Base-by-base conservation (phyloP, 805 yeast genomes). In the Cephaloascus albidus region DNA sequence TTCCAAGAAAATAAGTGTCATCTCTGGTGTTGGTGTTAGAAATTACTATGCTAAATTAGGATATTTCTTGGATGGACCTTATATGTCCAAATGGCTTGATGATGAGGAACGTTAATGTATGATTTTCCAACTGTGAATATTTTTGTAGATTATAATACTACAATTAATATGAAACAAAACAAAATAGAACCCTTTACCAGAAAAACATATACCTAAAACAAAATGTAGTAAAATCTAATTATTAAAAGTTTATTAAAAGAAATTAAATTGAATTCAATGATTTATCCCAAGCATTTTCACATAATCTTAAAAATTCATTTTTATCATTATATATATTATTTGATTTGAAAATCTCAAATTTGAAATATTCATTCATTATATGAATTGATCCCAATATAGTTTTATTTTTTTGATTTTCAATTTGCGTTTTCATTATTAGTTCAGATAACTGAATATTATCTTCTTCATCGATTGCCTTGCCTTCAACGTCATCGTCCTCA, bases 21-120 rank as follows among this genome's bases (percentile, higher is more conserved):
- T 93, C 49, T 81, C 94, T 27, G 98, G 98, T 48, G 97, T 93
- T 33, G 98, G 98, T 48, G 98, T 93, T 31, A 75, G 98, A 57
- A 93, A 90, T 58, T 93, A 93, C 63, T 93, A 93, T 53, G 90
- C 87, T 15, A 83, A 86, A 52, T 69, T 93, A 44, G 98, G 98
- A 3, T 93, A 93, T 61, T 75, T 72, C 46, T 68, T 93, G 44
- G 98, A 93, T 53, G 98, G 98, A 2, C 97, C 97, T 14, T 93
- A 73, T 61, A 93, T 93, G 98, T 89, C 97, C n/a, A 93, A 64
- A 46, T 39, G 27, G 40, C 48, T 55, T 8, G 28, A 23, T 23
- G 12, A n/a, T n/a, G n/a, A 23, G 12, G 28, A 23, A 8, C 6
- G 28, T 23, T 23, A 23, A 23, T 23, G 28, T 23, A 23, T n/a